phyloP scores from a whole-genome alignment of 1,139 yeast species.

The Hyphopichia khmerensis region DNA sequence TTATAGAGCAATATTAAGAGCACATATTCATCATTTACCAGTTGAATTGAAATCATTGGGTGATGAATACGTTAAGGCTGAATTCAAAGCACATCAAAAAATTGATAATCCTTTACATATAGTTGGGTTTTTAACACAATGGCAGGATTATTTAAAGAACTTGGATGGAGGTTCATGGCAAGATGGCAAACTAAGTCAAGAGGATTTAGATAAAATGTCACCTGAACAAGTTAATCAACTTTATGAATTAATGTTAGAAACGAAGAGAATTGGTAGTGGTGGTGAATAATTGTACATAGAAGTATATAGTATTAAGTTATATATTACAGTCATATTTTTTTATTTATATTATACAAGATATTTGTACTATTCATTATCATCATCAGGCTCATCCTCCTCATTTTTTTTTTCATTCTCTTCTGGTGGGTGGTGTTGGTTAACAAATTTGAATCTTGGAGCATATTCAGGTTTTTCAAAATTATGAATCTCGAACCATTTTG shows the following conservation, averaged over 20 bases:
- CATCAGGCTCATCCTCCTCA: conserved; percentile 1
- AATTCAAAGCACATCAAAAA: conserved; percentile 80
- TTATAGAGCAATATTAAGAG: conserved; percentile 75
- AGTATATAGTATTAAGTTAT: no score
- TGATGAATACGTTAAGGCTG: conserved; percentile 84
- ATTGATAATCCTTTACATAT: conserved; percentile 90
- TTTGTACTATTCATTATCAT: conserved; percentile 4
- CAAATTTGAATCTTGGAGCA: conserved; percentile 12
- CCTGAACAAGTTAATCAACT: conserved; percentile 90
- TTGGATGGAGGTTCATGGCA: conserved; percentile 80
- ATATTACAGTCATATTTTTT: not conserved
- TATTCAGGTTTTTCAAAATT: conserved; percentile 11
- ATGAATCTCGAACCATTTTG: conserved; percentile 20
- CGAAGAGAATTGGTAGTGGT: conserved; percentile 42
- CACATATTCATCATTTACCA: conserved; percentile 68
- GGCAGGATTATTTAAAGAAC: conserved; percentile 86
- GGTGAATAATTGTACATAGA: not conserved
- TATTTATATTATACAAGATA: not conserved
- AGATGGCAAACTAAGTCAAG: conserved; percentile 61
- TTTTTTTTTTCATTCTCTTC: conserved; percentile 8
- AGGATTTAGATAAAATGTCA: conserved; percentile 75
- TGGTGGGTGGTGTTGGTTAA: conserved; percentile 12
- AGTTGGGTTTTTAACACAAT: conserved; percentile 86
- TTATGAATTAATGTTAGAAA: conserved; percentile 48
- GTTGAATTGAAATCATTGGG: conserved; percentile 74